Evolutionary conservation across 2,329 filamentous ascomycete species (phyloP).

Genomic region (Aspergillus fumigatus): DNA sequence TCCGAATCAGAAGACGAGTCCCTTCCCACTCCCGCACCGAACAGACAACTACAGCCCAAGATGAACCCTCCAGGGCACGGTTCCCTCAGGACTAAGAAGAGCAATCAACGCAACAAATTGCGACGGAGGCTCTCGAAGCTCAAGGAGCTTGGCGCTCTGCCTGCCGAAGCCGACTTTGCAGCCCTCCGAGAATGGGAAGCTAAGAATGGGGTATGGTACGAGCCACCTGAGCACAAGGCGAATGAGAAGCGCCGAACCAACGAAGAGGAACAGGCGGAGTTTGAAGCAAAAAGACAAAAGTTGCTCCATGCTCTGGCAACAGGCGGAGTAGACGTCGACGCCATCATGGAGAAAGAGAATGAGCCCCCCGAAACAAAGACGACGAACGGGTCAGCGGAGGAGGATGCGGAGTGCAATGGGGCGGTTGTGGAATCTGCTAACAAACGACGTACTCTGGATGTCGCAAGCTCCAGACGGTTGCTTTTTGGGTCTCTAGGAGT

Average conservation of each 20-base stretch:
- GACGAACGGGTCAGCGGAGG: constrained; percentile 4
- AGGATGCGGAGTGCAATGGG: constrained; percentile 9
- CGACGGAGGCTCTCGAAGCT: constrained; percentile 48
- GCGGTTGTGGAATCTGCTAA: constrained; percentile 11
- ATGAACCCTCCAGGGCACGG: constrained; percentile 47
- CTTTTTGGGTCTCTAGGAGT: constrained; percentile 70
- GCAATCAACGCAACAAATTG: constrained; percentile 53
- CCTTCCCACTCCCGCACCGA: constrained; percentile 9
- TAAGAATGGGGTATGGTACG: constrained; percentile 20
- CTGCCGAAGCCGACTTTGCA: constrained; percentile 46
- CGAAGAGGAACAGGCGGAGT: constrained; percentile 37
- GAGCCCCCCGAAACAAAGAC: constrained; percentile 15
- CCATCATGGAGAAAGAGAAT: constrained; percentile 28
- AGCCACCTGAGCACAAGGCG: constrained; percentile 12
- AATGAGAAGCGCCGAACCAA: constrained; percentile 12
- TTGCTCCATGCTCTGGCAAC: constrained; percentile 49
- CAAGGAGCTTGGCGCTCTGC: constrained; percentile 51
- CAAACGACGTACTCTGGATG: constrained; percentile 46
- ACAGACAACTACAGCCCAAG: constrained; percentile 9
- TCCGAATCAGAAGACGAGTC: constrained; percentile 36
- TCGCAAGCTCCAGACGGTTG: constrained; percentile 62
- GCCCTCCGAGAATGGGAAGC: constrained; percentile 43
- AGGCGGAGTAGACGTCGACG: constrained; percentile 49
- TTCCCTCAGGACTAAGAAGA: constrained; percentile 46
- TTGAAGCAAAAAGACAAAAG: constrained; percentile 49